Base-by-base conservation (phyloP, 202 grass and related monocot genomes). In the Setaria italica region DNA sequence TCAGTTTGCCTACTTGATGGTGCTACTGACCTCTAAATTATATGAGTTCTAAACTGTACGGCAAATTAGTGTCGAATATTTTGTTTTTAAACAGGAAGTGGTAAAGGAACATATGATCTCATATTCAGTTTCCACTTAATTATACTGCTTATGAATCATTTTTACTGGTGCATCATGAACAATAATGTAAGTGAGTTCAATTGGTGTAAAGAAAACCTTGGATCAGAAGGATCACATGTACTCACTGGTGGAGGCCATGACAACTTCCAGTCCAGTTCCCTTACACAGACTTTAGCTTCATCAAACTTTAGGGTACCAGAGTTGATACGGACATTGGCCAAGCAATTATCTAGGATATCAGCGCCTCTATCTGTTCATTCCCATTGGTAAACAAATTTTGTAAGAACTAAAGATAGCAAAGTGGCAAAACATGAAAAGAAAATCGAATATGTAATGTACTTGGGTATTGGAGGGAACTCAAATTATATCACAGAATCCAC, bases 251-350 rank as follows among this genome's bases (percentile, higher is more conserved):
- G 93, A 80, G 91, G 93, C 91, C 95, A 95, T 3, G 84, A 66
- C 3, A 77, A 48, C 87, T 87, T 94, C 95, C 93, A 95, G 80
- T 94, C 86, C 30, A 98, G 88, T 84, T 94, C 95, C n/a, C 88
- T 79, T 37, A 95, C 78, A 89, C 55, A 80, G 19, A 95, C 39
- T 86, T 89, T 84, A 77, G 82, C 85, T 85, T 88, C 86, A 72
- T 88, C 75, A 55, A 89, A 89, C 76, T 91, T 87, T 46, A 95
- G 82, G 58, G 47, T 71, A 43, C 84, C 82, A 58, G 90, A 92
- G 81, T 93, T 95, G 33, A 87, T 72, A 56, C 54, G 75, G 70
- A 88, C 78, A 88, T 98, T 98, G 19, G 81, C 80, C 78, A 80
- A 43, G 75, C 95, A 98, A 65, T 98, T 98, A 66, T 94, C 84